Percentiles rank a stretch among this genome's conserved stretches.
These are phyloP conservation scores for Suhomyces sp. DNA, from an alignment of 805 yeast genomes.

Conservation along the genomic window DNA sequence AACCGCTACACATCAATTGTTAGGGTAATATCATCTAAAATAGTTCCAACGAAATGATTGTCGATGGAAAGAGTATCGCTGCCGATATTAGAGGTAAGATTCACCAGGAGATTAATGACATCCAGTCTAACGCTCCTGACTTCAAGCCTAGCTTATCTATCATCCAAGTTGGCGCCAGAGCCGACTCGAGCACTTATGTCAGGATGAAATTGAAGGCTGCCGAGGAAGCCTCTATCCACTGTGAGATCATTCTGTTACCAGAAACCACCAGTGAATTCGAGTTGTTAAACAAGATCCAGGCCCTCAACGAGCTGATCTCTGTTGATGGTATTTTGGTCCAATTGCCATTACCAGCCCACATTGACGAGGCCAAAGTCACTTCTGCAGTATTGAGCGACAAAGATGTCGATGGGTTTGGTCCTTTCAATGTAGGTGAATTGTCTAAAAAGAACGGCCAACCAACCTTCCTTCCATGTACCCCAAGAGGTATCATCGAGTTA, in stretches of 20 bases:
- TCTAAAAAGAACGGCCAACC: constrained; percentile 73
- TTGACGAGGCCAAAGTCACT: constrained; percentile 66
- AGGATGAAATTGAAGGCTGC: constrained; percentile 80
- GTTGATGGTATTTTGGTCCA: constrained; percentile 77
- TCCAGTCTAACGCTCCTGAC: constrained; percentile 45
- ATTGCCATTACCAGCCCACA: constrained; percentile 70
- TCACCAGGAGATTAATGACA: constrained; percentile 38
- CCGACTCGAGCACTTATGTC: constrained; percentile 79
- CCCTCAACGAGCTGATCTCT: constrained; percentile 53
- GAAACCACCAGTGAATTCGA: constrained; percentile 55
- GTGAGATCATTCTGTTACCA: constrained; percentile 59
- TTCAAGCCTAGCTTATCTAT: constrained; percentile 68
- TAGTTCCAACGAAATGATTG: constrained; percentile 13
- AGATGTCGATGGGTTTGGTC: constrained; percentile 84
- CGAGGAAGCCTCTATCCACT: constrained; percentile 61
- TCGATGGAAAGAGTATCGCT: constrained; percentile 47
- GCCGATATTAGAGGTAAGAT: constrained; percentile 34
- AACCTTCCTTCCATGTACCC: constrained; percentile 75
- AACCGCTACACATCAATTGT: not conserved
- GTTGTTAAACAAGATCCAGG: constrained; percentile 50
- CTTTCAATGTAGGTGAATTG: constrained; percentile 73
- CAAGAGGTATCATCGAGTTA: constrained; percentile 72
- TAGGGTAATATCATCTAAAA: not conserved
- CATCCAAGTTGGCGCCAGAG: constrained; percentile 73
- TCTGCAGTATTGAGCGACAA: constrained; percentile 62